A percentile compares a stretch with the other conserved stretches of the same genome.
phyloP scores from a whole-genome alignment of 75 land plant genomes.

The Sequoia sempervirens region DNA sequence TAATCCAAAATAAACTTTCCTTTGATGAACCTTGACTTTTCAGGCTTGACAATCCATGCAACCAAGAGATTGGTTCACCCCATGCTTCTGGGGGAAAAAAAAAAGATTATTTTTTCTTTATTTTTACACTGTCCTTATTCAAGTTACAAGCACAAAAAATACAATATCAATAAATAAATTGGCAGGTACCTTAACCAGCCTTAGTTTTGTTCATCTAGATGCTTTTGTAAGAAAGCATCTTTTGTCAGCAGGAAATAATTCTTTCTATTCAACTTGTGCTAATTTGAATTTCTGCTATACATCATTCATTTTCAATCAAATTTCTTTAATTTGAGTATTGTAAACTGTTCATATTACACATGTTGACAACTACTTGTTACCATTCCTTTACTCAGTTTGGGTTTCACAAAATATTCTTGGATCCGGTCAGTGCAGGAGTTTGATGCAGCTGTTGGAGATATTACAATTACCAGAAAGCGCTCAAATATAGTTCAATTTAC shows the following conservation, averaged over 20 bases:
- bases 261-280: background rate
- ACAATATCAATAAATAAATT: background rate
- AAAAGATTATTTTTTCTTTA: background rate
- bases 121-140: background rate
- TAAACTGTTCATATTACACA: background rate
- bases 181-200: background rate
- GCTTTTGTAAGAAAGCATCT: background rate
- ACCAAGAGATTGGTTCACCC: background rate
- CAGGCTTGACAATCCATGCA: background rate
- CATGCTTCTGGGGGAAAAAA: background rate
- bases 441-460: slow-evolving; percentile 53
- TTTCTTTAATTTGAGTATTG: background rate
- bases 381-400: background rate
- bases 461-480: slow-evolving; percentile 40
- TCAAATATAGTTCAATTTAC: slow-evolving; percentile 41
- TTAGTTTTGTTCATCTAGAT: background rate
- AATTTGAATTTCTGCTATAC: background rate
- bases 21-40: background rate
- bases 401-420: background rate
- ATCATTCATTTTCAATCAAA: background rate
- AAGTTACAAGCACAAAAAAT: background rate
- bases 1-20: background rate
- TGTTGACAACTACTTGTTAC: background rate
- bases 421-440: slow-evolving; percentile 26
- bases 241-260: background rate